Evolutionary conservation across 1,139 yeast species (phyloP).

Genomic region (Yamadazyma blattariae): DNA sequence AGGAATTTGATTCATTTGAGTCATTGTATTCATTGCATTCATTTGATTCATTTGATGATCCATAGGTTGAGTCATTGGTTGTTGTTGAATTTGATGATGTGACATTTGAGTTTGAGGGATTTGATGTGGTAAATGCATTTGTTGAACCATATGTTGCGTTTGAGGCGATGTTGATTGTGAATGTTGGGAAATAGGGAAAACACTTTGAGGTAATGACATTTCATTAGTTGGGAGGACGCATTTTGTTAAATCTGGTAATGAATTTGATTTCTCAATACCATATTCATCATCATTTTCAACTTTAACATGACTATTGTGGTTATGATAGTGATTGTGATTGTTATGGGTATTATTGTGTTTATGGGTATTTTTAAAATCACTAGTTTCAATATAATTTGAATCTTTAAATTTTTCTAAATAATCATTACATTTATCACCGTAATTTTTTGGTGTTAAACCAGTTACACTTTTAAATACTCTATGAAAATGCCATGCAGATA

Average conservation of each 20-base stretch:
- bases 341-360: constrained; percentile 6
- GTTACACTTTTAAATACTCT: constrained; percentile 84
- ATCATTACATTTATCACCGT: constrained; percentile 86
- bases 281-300: constrained; percentile 1
- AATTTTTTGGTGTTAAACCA: constrained; percentile 82
- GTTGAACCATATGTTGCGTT: too few relatives aligned
- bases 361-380: too few relatives aligned
- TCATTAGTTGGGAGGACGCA: constrained; percentile 8
- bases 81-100: constrained; percentile 1
- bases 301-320: background rate
- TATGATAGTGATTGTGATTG: background rate
- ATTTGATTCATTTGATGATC: background rate
- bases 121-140: too few relatives aligned
- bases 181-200: too few relatives aligned
- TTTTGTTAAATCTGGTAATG: constrained; percentile 28
- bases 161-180: too few relatives aligned
- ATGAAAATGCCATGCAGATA: constrained; percentile 94
- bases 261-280: constrained; percentile 20
- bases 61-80: background rate
- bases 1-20: background rate
- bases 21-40: too few relatives aligned
- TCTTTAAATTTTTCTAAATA: constrained; percentile 44
- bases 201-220: constrained; percentile 3
- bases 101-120: background rate
- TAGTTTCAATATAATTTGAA: constrained; percentile 15